Evolutionary conservation across 805 yeast species (phyloP), one percentile per base, ranked within the genome.

Genomic region (Metschnikowia reukaufii): DNA sequence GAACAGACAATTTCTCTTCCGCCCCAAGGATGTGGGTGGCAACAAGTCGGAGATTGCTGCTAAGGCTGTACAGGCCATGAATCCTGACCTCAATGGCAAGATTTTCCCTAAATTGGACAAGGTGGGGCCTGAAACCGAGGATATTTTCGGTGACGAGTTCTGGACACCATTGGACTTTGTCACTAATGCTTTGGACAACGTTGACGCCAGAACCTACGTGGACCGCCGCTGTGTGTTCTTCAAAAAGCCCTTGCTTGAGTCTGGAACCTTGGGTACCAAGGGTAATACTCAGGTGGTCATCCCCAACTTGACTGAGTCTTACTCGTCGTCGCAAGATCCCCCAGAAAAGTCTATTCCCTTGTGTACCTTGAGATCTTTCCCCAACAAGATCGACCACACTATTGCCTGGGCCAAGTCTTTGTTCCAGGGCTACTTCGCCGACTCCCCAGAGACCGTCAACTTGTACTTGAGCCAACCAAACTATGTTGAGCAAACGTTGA

Each of bases 391-490:
- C 60, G 99, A 94, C 65, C 99, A 94, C 64, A 94, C 99, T 1
- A 94, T 94, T 70, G 98, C 99, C 5, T 94, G 99, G 99, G 96
- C 98, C 13, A 95, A 95, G 72, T 83, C 90, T 16, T 76, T 89
- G 63, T 94, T 94, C 78, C 94, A 87, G 74, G 96, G 94, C 17
- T 89, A 82, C 62, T 94, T 94, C 67, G 75, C 82, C 31, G 97
- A 92, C 50, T 78, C 89, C n/a, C 91, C 96, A 16, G 96, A 88
- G 67, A 89, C 89, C 60, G 98, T 91, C 45, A 94, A 94, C 66
- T 69, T 88, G 63, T 94, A 90, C 68, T 73, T 94, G 63, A 76
- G 91, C 29, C 97, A 94, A 69, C 94, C 97, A 51, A 85, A 90
- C 70, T 94, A 84, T 67, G 92, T 92, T 37, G 97, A 92, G 70